These are phyloP conservation scores for Dactylellina sp. DNA, from an alignment of 2,329 filamentous ascomycete genomes.

Conservation along the genomic window DNA sequence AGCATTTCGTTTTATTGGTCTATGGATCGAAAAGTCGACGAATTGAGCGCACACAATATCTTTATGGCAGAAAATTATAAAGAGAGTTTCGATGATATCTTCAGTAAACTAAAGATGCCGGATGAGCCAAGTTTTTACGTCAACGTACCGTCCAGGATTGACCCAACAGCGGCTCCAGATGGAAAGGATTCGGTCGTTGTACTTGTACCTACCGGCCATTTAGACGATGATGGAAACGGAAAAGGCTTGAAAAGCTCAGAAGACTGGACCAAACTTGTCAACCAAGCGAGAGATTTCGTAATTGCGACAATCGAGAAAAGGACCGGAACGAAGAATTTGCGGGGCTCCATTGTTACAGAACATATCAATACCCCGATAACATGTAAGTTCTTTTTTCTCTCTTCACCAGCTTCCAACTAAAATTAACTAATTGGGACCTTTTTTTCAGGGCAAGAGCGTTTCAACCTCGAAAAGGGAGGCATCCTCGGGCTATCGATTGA, in stretches of 20 bases:
- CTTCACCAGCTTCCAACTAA: not conserved
- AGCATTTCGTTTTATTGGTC: slow-evolving; percentile 75
- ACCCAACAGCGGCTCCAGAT: slow-evolving; percentile 74
- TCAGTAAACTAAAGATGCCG: slow-evolving; percentile 76
- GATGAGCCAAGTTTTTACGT: slow-evolving; percentile 79
- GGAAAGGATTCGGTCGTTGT: slow-evolving; percentile 76
- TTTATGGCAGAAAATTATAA: slow-evolving; percentile 79
- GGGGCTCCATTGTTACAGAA: slow-evolving; percentile 64
- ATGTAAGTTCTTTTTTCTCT: slow-evolving; percentile 58
- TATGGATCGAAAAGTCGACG: slow-evolving; percentile 71
- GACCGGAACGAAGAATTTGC: slow-evolving; percentile 64
- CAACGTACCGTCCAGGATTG: slow-evolving; percentile 78
- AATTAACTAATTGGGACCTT: slow-evolving; percentile 60
- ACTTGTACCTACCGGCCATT: slow-evolving; percentile 78
- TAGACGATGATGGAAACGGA: slow-evolving; percentile 63
- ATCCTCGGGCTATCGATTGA: slow-evolving; percentile 78
- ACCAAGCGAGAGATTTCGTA: slow-evolving; percentile 65
- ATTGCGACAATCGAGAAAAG: slow-evolving; percentile 66
- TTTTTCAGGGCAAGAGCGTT: slow-evolving; percentile 68
- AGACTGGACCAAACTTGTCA: slow-evolving; percentile 64
- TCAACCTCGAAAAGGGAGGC: slow-evolving; percentile 80
- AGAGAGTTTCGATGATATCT: slow-evolving; percentile 80
- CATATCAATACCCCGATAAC: slow-evolving; percentile 64
- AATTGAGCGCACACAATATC: slow-evolving; percentile 79
- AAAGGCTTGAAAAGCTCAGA: slow-evolving; percentile 64